Evolutionary conservation across 345 rosid genomes (phyloP), one percentile per base, ranked within the genome.

Genomic region (Bruguiera gymnorhiza): DNA sequence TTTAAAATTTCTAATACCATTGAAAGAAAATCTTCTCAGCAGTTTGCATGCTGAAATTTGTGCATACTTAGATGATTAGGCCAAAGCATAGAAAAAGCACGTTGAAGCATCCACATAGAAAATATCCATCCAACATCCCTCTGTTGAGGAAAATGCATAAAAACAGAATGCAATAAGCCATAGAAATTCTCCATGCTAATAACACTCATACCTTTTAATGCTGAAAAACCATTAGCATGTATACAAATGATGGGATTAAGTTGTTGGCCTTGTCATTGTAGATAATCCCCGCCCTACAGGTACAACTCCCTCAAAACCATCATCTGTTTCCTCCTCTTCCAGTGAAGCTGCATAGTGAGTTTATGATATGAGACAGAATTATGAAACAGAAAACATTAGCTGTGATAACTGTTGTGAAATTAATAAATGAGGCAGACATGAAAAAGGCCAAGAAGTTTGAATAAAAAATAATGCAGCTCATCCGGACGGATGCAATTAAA

Each of bases 251-350:
- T 32, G 57, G 50, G 36, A 32, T 88, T 85, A 92, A 32, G 93
- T 90, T 21, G 98, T 93, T 64, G 98, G 98, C 65, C 96, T 71
- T 34, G 97, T 93, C 86, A 89, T 93, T 30, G 93, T 90, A 66
- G 98, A 90, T 68, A 90, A 80, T 69, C 98, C 98, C 26, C 98
- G 90, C 69, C 97, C 98, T 46, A 75, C 80, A 21, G 97, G 93
- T 62, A 86, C 63, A 67, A 81, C 86, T 71, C 93, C 97, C 29
- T 77, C 83, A 71, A 75, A 79, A 65, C 83, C 85, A 77, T 86
- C 92, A 62, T 77, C 82, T 11, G 85, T 60, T 79, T 83, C 90
- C 81, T 79, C 91, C 76, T 75, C 91, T 68, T 84, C 92, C 32
- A 81, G 13, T 20, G 83, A 51, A 78, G 74, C 96, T 86, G 86